A percentile compares a stretch with the other conserved stretches of the same genome.
phyloP scores from a whole-genome alignment of 352 stramenopile species.

The Pythium folliculosum region DNA sequence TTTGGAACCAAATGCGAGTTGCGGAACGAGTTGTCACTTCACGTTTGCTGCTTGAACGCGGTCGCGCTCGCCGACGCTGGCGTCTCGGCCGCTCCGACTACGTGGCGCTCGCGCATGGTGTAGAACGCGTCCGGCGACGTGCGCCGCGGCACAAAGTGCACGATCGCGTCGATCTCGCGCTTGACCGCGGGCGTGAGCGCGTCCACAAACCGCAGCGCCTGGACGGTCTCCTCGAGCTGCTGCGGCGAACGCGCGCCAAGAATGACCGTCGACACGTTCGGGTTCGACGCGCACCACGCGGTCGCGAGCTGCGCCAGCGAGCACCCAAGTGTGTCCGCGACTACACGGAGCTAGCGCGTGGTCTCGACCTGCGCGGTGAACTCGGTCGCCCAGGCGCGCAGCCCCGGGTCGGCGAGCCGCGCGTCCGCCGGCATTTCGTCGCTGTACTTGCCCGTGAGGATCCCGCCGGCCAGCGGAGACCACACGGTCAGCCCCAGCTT shows the following conservation, averaged over 20 bases:
- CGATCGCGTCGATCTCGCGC: slow-evolving; percentile 38
- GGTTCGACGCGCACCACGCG: neutral
- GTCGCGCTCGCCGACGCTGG: neutral
- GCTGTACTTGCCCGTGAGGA: slow-evolving; percentile 54
- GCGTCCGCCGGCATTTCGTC: slow-evolving; percentile 20
- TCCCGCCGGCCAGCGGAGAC: slow-evolving; percentile 36
- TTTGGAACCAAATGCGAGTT: no score
- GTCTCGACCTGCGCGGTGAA: no score
- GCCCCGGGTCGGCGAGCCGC: slow-evolving; percentile 2
- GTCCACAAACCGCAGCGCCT: slow-evolving; percentile 9
- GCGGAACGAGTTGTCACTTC: no score
- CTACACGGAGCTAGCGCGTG: no score
- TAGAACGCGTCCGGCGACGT: slow-evolving; percentile 17
- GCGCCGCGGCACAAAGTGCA: slow-evolving; percentile 23
- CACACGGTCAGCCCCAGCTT: slow-evolving; percentile 41
- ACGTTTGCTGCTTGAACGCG: neutral
- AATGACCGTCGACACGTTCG: neutral
- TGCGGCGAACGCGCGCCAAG: neutral
- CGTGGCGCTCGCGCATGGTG: neutral
- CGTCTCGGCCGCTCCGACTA: neutral
- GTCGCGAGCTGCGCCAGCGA: neutral
- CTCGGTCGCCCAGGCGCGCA: neutral
- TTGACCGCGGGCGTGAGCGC: slow-evolving; percentile 60
- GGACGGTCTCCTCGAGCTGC: neutral
- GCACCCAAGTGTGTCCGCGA: no score